A percentile compares a stretch with the other conserved stretches of the same genome.
These are phyloP conservation scores for Cadophora malorum DNA, from an alignment of 2,329 filamentous ascomycete genomes.

Conservation along the genomic window DNA sequence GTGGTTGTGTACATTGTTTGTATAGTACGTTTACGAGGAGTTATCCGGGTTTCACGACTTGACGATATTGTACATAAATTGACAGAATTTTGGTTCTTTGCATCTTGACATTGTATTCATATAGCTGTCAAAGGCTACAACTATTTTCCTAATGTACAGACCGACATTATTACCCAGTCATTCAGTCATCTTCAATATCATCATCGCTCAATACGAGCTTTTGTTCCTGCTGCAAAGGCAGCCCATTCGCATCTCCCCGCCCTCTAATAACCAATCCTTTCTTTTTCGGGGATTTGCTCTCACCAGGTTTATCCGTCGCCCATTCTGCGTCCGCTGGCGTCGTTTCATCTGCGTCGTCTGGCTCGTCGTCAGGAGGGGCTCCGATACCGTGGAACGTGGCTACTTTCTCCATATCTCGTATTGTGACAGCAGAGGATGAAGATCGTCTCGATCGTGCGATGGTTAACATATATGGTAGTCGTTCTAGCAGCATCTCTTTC, in stretches of 20 bases:
- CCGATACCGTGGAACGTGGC: conserved; percentile 46
- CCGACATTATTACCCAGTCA: conserved; percentile 36
- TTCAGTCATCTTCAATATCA: conserved; percentile 77
- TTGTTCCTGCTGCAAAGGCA: conserved; percentile 51
- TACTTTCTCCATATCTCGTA: conserved; percentile 49
- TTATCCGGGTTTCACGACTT: background rate
- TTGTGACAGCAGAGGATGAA: conserved; percentile 41
- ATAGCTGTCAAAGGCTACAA: conserved; percentile 7
- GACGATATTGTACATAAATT: conserved; percentile 3
- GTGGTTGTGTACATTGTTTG: background rate
- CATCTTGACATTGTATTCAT: background rate
- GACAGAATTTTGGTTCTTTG: background rate
- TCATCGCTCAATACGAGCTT: conserved; percentile 80
- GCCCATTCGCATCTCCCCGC: conserved; percentile 31
- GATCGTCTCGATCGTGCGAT: conserved; percentile 55
- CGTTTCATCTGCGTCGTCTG: conserved; percentile 52
- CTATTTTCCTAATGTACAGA: conserved; percentile 8
- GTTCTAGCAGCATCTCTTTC: conserved; percentile 79
- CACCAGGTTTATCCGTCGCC: conserved; percentile 66
- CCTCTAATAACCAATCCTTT: conserved; percentile 45
- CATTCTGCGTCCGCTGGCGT: conserved; percentile 54
- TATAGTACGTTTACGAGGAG: conserved; percentile 5
- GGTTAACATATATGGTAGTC: conserved; percentile 82
- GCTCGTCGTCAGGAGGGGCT: conserved; percentile 53
- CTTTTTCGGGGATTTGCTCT: conserved; percentile 59